Evolutionary conservation across 169 alveolate species (phyloP), one percentile per base, ranked within the genome.

Genomic region (Babesia gibsoni): DNA sequence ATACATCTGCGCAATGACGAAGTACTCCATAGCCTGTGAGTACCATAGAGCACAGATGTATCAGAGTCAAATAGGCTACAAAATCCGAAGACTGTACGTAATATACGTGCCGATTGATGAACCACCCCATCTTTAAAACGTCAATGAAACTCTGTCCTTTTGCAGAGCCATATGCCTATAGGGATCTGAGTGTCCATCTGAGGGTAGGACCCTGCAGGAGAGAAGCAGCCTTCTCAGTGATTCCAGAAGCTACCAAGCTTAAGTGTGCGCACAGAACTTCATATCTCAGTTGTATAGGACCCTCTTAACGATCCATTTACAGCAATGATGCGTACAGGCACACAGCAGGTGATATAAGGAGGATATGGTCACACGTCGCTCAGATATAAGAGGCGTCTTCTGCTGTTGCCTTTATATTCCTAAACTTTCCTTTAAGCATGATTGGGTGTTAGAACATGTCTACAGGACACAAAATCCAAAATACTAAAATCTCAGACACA

Each of bases 21-120:
- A 78, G 23, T 0, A 78, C 58, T 18, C 87, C 87, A 30, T 50
- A 78, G 14, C 87, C 87, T 0, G 73, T 53, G 33, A 78, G 18
- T 16, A 63, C 61, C 67, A 78, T 37, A 52, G 42, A 10, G 27
- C 48, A 29, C 9, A 78, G 39, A 69, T 78, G 87, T 9, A 67
- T 14, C 52, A 78, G 32, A 27, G 87, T 22, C 30, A 78, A 10
- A 50, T 67, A 52, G 46, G 82, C 29, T 33, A 67, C 54, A 49
- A 56, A 78, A 16, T 67, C 87, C 53, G 45, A 57, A 5, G 87
- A 67, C 27, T 33, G 68, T 32, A 67, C 16, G 27, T 78, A 78
- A 35, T 39, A 66, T 25, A 46, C 67, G 63, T 78, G 87, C 9
- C 75, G 56, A n/a, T 23, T 36, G 9, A 43, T 37, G 45, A 52